Conservation (phyloP, 768 basidiomycete species). For the Tulasnella sp. region DNA sequence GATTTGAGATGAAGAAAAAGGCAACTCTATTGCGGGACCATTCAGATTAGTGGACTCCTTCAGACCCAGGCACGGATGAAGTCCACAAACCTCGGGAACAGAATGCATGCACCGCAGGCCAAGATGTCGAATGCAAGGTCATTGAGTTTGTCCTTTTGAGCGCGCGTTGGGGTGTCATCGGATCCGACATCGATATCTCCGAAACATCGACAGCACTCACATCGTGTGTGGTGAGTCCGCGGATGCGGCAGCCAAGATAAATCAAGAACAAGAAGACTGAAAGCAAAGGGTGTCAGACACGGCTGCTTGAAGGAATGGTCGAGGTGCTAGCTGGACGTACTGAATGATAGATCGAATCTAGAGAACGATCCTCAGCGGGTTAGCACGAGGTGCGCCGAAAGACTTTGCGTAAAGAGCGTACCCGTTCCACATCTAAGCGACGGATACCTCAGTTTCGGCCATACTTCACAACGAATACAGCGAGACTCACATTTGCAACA, state of each 20-base stretch:
- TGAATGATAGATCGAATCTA: slow-evolving; percentile 37
- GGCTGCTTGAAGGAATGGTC: too few relatives aligned
- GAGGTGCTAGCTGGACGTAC: slow-evolving; percentile 1
- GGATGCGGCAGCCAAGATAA: slow-evolving; percentile 53
- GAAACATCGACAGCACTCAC: slow-evolving; percentile 1
- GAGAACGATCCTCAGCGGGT: background rate
- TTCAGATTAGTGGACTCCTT: background rate
- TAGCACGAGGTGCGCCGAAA: background rate
- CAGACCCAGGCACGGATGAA: background rate
- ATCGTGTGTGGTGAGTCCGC: slow-evolving; percentile 45
- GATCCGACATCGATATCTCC: background rate
- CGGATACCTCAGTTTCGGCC: background rate
- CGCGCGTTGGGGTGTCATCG: background rate
- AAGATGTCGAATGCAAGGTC: slow-evolving; percentile 71
- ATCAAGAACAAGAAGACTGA: slow-evolving; percentile 51
- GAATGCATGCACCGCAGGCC: slow-evolving; percentile 71
- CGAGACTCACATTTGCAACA: slow-evolving; percentile 54
- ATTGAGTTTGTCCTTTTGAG: slow-evolving; percentile 27
- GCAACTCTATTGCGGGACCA: slow-evolving; percentile 39
- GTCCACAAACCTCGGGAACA: slow-evolving; percentile 63
- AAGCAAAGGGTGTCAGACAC: slow-evolving; percentile 24
- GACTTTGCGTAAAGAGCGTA: slow-evolving; percentile 42
- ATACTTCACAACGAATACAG: background rate
- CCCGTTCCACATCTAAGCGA: slow-evolving; percentile 75
- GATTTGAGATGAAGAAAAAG: slow-evolving; percentile 70